Evolutionary conservation across 83 land plant genomes (phyloP).

Genomic region (Picea engelmannii): DNA sequence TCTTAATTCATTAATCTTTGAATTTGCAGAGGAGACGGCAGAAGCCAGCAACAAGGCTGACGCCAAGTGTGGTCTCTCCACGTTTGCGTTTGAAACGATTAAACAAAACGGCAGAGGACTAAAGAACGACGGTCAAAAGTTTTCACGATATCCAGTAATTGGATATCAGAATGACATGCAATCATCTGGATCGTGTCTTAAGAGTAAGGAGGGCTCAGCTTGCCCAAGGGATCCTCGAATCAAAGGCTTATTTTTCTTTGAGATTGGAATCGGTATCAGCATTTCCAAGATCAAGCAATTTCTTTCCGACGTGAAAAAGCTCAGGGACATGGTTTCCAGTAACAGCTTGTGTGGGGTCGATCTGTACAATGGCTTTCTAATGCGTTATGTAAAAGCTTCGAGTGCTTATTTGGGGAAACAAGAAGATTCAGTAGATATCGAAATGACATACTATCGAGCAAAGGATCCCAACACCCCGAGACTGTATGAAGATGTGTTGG

Average conservation of each 20-base stretch:
- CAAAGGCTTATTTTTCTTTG: conserved; percentile 22
- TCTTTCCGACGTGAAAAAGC: conserved; percentile 55
- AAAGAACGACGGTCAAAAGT: conserved; percentile 16
- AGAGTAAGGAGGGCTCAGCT: background rate
- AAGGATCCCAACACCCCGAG: conserved; percentile 23
- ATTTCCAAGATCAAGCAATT: conserved; percentile 34
- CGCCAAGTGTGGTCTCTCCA: background rate
- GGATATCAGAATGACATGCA: conserved; percentile 21
- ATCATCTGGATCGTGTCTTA: no score
- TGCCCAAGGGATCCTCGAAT: conserved; percentile 32
- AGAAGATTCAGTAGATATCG: conserved; percentile 56
- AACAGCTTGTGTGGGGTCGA: conserved; percentile 56
- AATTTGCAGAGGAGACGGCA: no score
- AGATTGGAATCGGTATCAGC: conserved; percentile 21
- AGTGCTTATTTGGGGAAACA: conserved; percentile 66
- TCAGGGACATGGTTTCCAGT: conserved; percentile 39
- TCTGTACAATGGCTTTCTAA: conserved; percentile 63
- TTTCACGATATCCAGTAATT: conserved; percentile 25
- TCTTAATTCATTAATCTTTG: no score
- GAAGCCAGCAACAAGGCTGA: no score
- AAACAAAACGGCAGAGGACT: background rate
- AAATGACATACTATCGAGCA: conserved; percentile 50
- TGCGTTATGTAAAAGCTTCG: conserved; percentile 61
- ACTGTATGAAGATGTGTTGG: conserved; percentile 60
- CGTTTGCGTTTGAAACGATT: background rate